Evolutionary conservation across 2,329 filamentous ascomycete species (phyloP).

Genomic region (Bisporella sp.): DNA sequence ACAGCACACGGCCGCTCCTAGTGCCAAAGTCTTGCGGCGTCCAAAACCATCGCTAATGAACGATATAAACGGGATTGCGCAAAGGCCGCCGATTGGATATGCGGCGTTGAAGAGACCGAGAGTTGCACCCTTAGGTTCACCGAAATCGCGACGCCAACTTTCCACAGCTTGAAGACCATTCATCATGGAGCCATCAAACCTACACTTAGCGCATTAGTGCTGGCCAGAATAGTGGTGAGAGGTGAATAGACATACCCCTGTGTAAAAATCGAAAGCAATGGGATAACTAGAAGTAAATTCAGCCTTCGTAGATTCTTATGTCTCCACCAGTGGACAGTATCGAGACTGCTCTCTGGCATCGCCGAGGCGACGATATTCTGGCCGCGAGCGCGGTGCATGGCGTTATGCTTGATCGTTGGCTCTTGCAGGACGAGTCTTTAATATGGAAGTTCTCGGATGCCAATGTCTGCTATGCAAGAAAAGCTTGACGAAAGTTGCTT

Average conservation of each 20-base stretch:
- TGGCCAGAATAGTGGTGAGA: neutral
- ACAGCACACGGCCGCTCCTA: slow-evolving; percentile 28
- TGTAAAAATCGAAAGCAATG: neutral
- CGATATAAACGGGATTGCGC: slow-evolving; percentile 35
- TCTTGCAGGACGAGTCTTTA: too few relatives aligned
- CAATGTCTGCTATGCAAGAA: too few relatives aligned
- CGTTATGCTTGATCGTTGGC: too few relatives aligned
- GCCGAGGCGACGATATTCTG: neutral
- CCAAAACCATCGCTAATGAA: slow-evolving; percentile 32
- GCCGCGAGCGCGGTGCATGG: too few relatives aligned
- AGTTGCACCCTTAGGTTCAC: slow-evolving; percentile 31
- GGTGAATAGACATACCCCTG: neutral
- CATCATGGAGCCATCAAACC: slow-evolving; percentile 19
- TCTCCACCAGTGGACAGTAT: neutral
- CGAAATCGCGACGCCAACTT: slow-evolving; percentile 30
- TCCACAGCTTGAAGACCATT: slow-evolving; percentile 16
- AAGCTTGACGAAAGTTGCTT: too few relatives aligned
- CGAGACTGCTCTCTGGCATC: neutral
- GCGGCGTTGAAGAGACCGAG: slow-evolving; percentile 37
- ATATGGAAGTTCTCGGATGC: too few relatives aligned
- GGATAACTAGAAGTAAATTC: neutral
- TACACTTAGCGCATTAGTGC: slow-evolving; percentile 3
- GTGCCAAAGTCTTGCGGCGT: slow-evolving; percentile 15
- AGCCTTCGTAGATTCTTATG: neutral
- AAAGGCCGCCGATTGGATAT: slow-evolving; percentile 36